Conservation (phyloP, 2,329 filamentous ascomycete species). For the Colletotrichum musae region DNA sequence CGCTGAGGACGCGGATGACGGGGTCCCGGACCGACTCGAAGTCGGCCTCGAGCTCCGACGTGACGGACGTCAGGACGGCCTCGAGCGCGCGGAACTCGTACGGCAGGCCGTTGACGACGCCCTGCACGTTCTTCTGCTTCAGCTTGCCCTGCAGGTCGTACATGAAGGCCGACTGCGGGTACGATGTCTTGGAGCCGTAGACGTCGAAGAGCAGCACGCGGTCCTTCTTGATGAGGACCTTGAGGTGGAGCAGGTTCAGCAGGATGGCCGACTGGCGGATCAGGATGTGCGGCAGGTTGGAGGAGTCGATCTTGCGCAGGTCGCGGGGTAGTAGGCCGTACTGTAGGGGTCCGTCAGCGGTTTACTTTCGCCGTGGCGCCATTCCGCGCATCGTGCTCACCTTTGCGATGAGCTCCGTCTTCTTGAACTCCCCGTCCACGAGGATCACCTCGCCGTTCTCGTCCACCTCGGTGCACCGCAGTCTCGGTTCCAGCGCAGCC, state of each 20-base stretch:
- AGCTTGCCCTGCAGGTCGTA: constrained; percentile 96
- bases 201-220: constrained; percentile 96
- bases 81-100: constrained; percentile 98
- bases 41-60: constrained; percentile 90
- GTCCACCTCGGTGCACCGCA: constrained; percentile 96
- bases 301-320: constrained; percentile 97
- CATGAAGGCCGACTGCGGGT: constrained; percentile 97
- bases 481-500: constrained; percentile 84
- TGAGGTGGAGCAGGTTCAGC: constrained; percentile 95
- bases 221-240: constrained; percentile 95
- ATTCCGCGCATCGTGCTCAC: constrained; percentile 58
- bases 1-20: constrained; percentile 88
- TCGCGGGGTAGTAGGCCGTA: constrained; percentile 95
- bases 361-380: not conserved
- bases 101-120: constrained; percentile 77
- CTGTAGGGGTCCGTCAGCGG: constrained; percentile 58
- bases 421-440: constrained; percentile 96
- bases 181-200: constrained; percentile 93
- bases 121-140: constrained; percentile 77
- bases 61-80: constrained; percentile 94
- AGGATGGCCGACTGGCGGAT: constrained; percentile 94
- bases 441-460: constrained; percentile 92
- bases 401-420: constrained; percentile 96
- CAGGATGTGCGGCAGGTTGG: constrained; percentile 93
- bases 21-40: constrained; percentile 95